These are phyloP conservation scores for Naegleria lovaniensis DNA, from an alignment of 208 protist species.

Conservation along the genomic window DNA sequence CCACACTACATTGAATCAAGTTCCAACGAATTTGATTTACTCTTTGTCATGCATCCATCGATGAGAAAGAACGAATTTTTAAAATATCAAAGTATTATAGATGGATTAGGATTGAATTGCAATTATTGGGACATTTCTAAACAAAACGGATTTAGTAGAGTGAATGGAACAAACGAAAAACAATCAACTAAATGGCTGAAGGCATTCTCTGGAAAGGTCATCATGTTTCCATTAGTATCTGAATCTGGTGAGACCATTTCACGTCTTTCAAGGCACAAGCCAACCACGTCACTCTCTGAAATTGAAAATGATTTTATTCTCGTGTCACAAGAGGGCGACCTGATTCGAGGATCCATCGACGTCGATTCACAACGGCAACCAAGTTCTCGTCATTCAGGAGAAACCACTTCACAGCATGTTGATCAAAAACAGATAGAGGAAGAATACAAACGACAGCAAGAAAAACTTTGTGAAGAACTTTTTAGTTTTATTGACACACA, in stretches of 20 bases:
- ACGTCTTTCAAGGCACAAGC: too few species aligned
- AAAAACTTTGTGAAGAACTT: background rate
- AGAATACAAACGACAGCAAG: background rate
- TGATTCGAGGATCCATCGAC: background rate
- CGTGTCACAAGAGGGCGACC: background rate
- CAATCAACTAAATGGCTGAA: background rate
- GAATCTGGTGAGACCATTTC: background rate
- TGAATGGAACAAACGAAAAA: background rate
- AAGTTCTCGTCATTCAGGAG: background rate
- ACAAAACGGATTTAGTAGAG: background rate
- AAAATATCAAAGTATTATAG: background rate
- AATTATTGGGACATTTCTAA: slow-evolving; percentile 1
- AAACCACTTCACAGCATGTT: background rate
- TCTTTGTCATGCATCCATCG: background rate
- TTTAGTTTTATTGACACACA: background rate
- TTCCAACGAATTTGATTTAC: background rate
- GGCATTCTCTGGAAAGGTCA: background rate
- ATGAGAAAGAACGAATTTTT: background rate
- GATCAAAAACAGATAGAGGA: background rate
- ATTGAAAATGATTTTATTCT: background rate
- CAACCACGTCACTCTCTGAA: background rate
- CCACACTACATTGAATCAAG: background rate
- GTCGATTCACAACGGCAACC: background rate
- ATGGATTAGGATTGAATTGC: background rate
- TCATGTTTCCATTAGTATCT: background rate